These are phyloP conservation scores for Begonia loranthoides DNA, from an alignment of 306 rosid genomes.

Conservation along the genomic window DNA sequence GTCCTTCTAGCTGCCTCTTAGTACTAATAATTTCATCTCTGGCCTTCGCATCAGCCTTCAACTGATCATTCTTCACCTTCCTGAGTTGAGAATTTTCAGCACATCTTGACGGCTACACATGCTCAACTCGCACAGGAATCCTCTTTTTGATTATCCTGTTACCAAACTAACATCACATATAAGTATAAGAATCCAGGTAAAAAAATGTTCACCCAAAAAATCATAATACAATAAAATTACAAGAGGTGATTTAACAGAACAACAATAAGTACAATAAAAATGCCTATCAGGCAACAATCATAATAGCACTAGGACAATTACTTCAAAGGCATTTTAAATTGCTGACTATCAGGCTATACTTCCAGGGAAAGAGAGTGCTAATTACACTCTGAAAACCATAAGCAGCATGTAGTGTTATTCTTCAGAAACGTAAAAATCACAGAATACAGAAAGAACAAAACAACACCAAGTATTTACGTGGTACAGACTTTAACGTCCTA, in stretches of 20 bases:
- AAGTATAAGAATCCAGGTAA: neutral
- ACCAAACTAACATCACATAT: neutral
- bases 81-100: conserved; percentile 5
- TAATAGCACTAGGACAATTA: neutral
- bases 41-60: conserved; percentile 16
- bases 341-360: too few species aligned
- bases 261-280: neutral
- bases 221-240: neutral
- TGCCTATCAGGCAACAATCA: neutral
- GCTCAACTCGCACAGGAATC: conserved; percentile 17
- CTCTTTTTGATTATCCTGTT: conserved; percentile 13
- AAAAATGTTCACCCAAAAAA: neutral
- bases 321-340: too few species aligned
- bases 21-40: conserved; percentile 9
- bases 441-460: too few species aligned
- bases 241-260: neutral
- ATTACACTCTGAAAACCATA: too few species aligned
- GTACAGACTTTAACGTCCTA: too few species aligned
- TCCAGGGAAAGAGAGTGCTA: too few species aligned
- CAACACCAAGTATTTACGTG: too few species aligned
- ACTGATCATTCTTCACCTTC: conserved; percentile 8
- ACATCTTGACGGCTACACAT: conserved; percentile 9
- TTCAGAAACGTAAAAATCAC: too few species aligned
- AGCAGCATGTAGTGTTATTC: too few species aligned
- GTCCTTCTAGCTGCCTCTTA: conserved; percentile 6